Conservation (phyloP, 805 yeast species). For the Yarrowia sp. region DNA sequence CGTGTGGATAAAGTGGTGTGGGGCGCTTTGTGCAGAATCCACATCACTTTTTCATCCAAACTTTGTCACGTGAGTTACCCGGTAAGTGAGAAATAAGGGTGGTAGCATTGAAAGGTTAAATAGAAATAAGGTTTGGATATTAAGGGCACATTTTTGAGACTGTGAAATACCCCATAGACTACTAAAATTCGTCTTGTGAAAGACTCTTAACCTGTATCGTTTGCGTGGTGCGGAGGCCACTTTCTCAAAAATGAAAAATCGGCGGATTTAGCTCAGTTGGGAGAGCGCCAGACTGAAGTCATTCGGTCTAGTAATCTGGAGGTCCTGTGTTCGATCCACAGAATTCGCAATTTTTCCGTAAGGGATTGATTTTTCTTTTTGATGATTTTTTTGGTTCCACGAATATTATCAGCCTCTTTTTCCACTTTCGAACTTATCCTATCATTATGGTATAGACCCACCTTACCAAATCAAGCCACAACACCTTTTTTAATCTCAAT, state of each 20-base stretch:
- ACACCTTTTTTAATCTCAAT: neutral
- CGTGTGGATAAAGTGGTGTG: neutral
- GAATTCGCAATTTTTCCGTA: constrained; percentile 47
- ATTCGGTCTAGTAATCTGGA: constrained; percentile 57
- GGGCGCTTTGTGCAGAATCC: too few relatives aligned
- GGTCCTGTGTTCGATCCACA: constrained; percentile 88
- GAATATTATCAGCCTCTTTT: too few relatives aligned
- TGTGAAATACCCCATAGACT: too few relatives aligned
- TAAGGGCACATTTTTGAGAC: too few relatives aligned
- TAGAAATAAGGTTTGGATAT: neutral
- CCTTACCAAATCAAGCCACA: too few relatives aligned
- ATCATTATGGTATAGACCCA: too few relatives aligned
- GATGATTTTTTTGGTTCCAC: neutral
- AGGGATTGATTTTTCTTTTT: neutral
- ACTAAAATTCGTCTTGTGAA: too few relatives aligned
- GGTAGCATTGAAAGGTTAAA: too few relatives aligned
- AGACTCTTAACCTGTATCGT: constrained; percentile 5
- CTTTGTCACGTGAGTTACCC: constrained; percentile 24
- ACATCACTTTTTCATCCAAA: constrained; percentile 19
- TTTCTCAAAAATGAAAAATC: neutral
- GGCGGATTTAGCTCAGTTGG: constrained; percentile 50
- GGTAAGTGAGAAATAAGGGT: neutral
- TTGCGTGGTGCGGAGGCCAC: neutral
- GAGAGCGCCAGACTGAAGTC: constrained; percentile 53
- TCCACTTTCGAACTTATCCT: too few relatives aligned